Evolutionary conservation across 805 yeast species (phyloP).

Genomic region (Naumovozyma dairenensis): DNA sequence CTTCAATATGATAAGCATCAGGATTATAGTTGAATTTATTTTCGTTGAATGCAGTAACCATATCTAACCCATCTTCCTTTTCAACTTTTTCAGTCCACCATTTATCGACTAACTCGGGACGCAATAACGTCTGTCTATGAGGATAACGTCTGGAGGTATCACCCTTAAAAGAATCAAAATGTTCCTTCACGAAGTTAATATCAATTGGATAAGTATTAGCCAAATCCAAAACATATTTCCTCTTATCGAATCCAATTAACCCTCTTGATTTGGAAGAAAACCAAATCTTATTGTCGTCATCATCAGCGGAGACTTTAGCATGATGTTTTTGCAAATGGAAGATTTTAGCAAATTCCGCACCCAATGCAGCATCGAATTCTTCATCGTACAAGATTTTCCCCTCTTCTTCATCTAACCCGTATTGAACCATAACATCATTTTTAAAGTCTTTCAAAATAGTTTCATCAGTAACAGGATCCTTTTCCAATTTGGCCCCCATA

Average conservation of each 20-base stretch:
- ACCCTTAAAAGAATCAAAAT: conserved; percentile 33
- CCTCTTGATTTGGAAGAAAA: conserved; percentile 81
- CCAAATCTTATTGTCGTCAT: conserved; percentile 36
- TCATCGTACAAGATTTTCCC: conserved; percentile 40
- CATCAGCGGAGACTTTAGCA: conserved; percentile 28
- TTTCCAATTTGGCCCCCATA: conserved; percentile 31
- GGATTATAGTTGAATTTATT: conserved; percentile 59
- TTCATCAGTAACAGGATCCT: conserved; percentile 34
- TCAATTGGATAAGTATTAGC: conserved; percentile 81
- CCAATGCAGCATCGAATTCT: conserved; percentile 46
- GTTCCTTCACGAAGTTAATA: conserved; percentile 57
- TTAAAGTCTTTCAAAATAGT: conserved; percentile 31
- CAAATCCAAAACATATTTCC: conserved; percentile 76
- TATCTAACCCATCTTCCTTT: conserved; percentile 16
- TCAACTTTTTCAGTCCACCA: conserved; percentile 76
- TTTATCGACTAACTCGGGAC: conserved; percentile 82
- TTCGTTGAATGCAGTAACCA: conserved; percentile 32
- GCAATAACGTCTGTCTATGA: conserved; percentile 64
- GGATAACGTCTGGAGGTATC: conserved; percentile 55
- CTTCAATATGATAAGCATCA: conserved; percentile 52
- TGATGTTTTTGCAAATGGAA: conserved; percentile 70
- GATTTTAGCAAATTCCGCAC: conserved; percentile 50
- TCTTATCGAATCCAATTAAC: conserved; percentile 71
- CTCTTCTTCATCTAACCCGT: conserved; percentile 64
- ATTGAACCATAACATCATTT: conserved; percentile 44